Percentiles rank a stretch among this genome's conserved stretches.
phyloP scores from a whole-genome alignment of 768 basidiomycete genomes.

The Dacryopinax primogenitus region DNA sequence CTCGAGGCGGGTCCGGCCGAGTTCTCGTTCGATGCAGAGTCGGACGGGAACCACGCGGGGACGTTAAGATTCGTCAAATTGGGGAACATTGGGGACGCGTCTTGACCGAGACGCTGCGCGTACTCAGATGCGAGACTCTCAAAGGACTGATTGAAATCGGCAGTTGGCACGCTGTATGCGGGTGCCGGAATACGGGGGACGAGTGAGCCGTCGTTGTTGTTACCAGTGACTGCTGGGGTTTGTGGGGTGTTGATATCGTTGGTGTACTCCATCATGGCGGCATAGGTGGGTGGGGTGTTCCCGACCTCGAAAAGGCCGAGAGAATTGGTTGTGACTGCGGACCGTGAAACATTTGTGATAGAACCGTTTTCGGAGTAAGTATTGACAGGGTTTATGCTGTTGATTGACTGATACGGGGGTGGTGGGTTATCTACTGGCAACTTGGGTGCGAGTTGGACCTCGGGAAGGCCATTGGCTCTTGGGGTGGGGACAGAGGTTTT shows the following conservation, averaged over 20 bases:
- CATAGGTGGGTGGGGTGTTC: slow-evolving; percentile 4
- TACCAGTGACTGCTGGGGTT: slow-evolving; percentile 6
- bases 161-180: neutral
- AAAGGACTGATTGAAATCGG: slow-evolving; percentile 2
- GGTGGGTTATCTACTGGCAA: neutral
- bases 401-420: neutral
- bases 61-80: neutral
- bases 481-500: neutral
- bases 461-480: slow-evolving; percentile 3
- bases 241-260: neutral
- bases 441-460: neutral
- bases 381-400: neutral
- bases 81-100: neutral
- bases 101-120: neutral
- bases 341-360: neutral
- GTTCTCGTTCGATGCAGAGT: neutral
- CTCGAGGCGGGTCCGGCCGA: neutral
- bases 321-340: neutral
- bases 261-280: slow-evolving; percentile 7
- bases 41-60: neutral
- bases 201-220: slow-evolving; percentile 8
- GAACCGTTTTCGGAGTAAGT: neutral
- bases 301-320: neutral
- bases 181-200: slow-evolving; percentile 4
- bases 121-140: neutral